These are phyloP conservation scores for Penicillium sp. DNA, from an alignment of 2,329 filamentous ascomycete species.

Conservation along the genomic window DNA sequence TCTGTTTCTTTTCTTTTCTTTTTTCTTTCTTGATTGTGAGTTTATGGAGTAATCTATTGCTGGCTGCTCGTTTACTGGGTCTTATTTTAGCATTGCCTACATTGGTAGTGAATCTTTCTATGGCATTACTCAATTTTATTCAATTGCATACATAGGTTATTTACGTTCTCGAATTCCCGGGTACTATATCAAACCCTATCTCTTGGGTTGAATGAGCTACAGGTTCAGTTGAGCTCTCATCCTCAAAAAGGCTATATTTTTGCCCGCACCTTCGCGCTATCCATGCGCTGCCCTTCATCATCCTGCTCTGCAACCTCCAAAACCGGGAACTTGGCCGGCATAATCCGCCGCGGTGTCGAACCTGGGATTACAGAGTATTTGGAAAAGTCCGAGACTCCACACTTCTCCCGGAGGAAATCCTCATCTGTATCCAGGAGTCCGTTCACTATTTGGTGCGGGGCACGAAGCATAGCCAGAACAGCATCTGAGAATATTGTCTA, in stretches of 20 bases:
- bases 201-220: not conserved
- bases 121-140: not conserved
- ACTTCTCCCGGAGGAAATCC: conserved; percentile 62
- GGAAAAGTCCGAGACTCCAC: conserved; percentile 60
- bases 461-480: conserved; percentile 60
- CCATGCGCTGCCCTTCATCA: conserved; percentile 64
- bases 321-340: conserved; percentile 62
- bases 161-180: not conserved
- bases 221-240: not conserved
- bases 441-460: conserved; percentile 56
- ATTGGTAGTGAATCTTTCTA: not conserved
- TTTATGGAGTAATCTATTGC: not conserved
- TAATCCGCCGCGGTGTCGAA: conserved; percentile 60
- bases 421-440: conserved; percentile 67
- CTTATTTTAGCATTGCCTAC: not conserved
- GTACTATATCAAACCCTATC: not conserved
- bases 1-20: not conserved
- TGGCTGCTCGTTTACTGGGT: not conserved
- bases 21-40: conserved; percentile 3
- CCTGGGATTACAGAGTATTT: conserved; percentile 63
- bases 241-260: conserved; percentile 17
- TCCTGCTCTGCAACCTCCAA: conserved; percentile 67
- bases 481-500: conserved; percentile 68
- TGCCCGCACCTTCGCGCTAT: conserved; percentile 48
- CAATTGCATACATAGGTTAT: not conserved